These are phyloP conservation scores for Canariomyces notabilis DNA, from an alignment of 2,329 filamentous ascomycete species.

Conservation along the genomic window DNA sequence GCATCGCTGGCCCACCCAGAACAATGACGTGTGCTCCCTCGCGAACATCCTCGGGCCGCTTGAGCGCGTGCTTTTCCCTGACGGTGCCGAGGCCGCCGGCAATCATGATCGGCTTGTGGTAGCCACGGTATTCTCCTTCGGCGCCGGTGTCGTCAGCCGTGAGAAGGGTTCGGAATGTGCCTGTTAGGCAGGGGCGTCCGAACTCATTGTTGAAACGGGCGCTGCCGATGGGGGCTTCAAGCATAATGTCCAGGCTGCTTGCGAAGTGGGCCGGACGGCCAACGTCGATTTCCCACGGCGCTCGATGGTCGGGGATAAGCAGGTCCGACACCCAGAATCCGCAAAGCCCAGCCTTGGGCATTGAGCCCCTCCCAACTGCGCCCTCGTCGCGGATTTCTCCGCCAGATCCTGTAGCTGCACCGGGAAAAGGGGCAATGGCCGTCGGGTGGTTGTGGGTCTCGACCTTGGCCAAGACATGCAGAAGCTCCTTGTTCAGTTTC, in stretches of 20 bases:
- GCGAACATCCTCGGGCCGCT: slow-evolving; percentile 71
- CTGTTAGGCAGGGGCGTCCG: slow-evolving; percentile 79
- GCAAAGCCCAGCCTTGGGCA: slow-evolving; percentile 83
- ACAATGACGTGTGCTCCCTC: slow-evolving; percentile 89
- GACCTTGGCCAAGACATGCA: slow-evolving; percentile 88
- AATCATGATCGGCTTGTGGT: slow-evolving; percentile 98
- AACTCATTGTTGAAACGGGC: slow-evolving; percentile 98
- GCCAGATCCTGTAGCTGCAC: slow-evolving; percentile 90
- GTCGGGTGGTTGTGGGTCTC: slow-evolving; percentile 98
- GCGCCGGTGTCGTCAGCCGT: slow-evolving; percentile 45
- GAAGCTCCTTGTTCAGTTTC: slow-evolving; percentile 77
- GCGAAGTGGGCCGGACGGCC: slow-evolving; percentile 90
- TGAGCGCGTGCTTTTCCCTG: slow-evolving; percentile 83
- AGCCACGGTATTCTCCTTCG: slow-evolving; percentile 68
- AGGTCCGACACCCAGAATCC: slow-evolving; percentile 96
- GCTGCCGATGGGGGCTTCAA: slow-evolving; percentile 91
- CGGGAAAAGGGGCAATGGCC: slow-evolving; percentile 86
- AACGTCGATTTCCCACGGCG: slow-evolving; percentile 88
- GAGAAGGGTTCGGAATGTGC: slow-evolving; percentile 87
- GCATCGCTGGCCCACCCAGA: slow-evolving; percentile 92
- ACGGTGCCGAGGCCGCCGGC: slow-evolving; percentile 93
- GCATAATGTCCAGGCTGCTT: slow-evolving; percentile 93
- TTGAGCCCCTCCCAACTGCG: slow-evolving; percentile 86
- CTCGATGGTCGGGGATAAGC: slow-evolving; percentile 73
- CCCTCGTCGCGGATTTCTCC: slow-evolving; percentile 96